Evolutionary conservation across 306 rosid species (phyloP).

Genomic region (Macrotyloma uniflorum): DNA sequence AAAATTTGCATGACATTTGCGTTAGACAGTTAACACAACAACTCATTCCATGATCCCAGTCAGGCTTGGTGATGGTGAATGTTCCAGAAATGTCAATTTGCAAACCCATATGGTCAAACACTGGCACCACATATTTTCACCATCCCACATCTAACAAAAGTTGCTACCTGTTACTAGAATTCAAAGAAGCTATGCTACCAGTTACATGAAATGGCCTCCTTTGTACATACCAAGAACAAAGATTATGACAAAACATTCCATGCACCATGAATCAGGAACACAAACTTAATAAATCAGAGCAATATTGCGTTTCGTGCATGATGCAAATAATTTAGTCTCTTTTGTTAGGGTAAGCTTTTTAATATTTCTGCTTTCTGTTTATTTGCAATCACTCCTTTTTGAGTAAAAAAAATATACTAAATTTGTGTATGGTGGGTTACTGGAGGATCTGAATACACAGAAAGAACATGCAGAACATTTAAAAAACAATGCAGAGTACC

Average conservation of each 20-base stretch:
- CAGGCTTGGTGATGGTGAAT: too few relatives aligned
- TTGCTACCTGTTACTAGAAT: neutral
- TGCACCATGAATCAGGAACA: neutral
- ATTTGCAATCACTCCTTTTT: too few relatives aligned
- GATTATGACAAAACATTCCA: conserved; percentile 27
- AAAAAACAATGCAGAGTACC: too few relatives aligned
- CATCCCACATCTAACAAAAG: neutral
- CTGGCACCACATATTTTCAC: neutral
- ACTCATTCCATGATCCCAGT: neutral
- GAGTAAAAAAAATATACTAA: too few relatives aligned
- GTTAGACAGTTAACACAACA: neutral
- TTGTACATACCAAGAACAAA: too few relatives aligned
- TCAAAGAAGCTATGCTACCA: neutral
- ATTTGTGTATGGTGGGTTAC: too few relatives aligned
- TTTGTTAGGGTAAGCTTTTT: too few relatives aligned
- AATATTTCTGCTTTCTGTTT: too few relatives aligned
- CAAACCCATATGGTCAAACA: neutral
- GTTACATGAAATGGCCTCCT: neutral
- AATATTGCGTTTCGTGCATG: neutral
- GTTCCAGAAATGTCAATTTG: neutral
- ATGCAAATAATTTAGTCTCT: too few relatives aligned
- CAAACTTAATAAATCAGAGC: neutral
- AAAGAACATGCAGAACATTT: too few relatives aligned
- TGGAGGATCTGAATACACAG: too few relatives aligned
- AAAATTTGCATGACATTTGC: neutral